Evolutionary conservation across 2,329 filamentous ascomycete species (phyloP).

Genomic region (Fusarium sp.): DNA sequence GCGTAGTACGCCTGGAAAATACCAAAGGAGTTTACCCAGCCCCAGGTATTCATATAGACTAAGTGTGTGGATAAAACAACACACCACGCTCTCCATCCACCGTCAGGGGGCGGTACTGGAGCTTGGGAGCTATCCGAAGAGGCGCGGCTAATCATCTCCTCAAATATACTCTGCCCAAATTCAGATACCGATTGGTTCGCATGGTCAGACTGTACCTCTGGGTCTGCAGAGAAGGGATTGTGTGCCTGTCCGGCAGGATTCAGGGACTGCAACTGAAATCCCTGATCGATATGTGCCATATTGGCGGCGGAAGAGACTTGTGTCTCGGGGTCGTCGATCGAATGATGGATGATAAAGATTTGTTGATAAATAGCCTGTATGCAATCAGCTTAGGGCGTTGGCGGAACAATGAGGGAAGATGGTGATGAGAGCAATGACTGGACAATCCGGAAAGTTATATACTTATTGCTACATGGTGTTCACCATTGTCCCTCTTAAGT

Average conservation of each 20-base stretch:
- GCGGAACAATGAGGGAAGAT: background rate
- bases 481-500: background rate
- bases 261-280: background rate
- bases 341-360: background rate
- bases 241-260: background rate
- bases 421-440: background rate
- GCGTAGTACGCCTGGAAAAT: conserved; percentile 67
- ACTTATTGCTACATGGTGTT: background rate
- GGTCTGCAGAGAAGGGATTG: background rate
- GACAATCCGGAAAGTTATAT: background rate
- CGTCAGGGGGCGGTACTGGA: conserved; percentile 61
- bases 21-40: conserved; percentile 67
- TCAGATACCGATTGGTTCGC: background rate
- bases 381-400: background rate
- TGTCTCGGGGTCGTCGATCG: background rate
- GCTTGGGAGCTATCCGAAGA: background rate
- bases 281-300: background rate
- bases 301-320: background rate
- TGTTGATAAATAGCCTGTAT: background rate
- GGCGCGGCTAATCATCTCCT: background rate
- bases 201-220: background rate
- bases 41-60: conserved; percentile 65
- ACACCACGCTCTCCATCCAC: conserved; percentile 60
- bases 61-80: conserved; percentile 51
- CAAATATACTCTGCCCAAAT: conserved; percentile 27